A percentile compares a stretch with the other conserved stretches of the same genome.
Conservation (phyloP, 306 rosid genomes). For the Fragaria vesca region DNA sequence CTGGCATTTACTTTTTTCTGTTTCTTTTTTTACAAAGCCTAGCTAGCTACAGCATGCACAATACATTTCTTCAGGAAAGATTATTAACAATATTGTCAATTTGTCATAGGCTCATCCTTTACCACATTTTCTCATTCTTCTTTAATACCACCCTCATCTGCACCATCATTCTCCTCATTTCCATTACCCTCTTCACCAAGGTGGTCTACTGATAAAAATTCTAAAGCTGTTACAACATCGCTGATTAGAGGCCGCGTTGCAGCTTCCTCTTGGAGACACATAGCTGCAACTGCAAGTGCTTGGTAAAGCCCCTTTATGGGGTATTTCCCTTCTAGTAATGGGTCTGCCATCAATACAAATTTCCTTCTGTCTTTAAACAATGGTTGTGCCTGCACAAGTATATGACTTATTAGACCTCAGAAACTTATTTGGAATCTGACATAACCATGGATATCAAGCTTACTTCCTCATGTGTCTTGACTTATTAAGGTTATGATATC, state of each 20-base stretch:
- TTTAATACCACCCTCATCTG: conserved; percentile 1
- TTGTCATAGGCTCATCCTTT: conserved; percentile 18
- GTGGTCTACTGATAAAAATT: conserved; percentile 38
- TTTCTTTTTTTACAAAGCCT: conserved; percentile 2
- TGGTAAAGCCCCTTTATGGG: conserved; percentile 71
- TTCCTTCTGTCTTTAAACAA: conserved; percentile 68
- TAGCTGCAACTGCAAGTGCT: conserved; percentile 93
- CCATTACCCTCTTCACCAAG: conserved; percentile 28
- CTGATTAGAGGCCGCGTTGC: conserved; percentile 68
- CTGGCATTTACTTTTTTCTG: background rate
- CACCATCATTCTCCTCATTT: conserved; percentile 24
- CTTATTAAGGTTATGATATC: background rate
- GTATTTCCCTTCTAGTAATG: conserved; percentile 58
- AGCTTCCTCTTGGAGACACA: conserved; percentile 88
- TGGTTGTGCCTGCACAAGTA: conserved; percentile 71
- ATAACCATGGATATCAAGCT: background rate
- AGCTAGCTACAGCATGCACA: conserved; percentile 12
- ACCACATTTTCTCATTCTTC: conserved; percentile 4
- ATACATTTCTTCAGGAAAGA: conserved; percentile 15
- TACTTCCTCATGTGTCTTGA: background rate
- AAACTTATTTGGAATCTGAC: background rate
- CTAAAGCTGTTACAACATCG: conserved; percentile 80
- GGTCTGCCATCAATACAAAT: conserved; percentile 58
- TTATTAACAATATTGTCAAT: background rate
- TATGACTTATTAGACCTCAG: background rate